These are phyloP conservation scores for Ophiocordyceps unilateralis DNA, from an alignment of 2,329 filamentous ascomycete species.

Conservation along the genomic window DNA sequence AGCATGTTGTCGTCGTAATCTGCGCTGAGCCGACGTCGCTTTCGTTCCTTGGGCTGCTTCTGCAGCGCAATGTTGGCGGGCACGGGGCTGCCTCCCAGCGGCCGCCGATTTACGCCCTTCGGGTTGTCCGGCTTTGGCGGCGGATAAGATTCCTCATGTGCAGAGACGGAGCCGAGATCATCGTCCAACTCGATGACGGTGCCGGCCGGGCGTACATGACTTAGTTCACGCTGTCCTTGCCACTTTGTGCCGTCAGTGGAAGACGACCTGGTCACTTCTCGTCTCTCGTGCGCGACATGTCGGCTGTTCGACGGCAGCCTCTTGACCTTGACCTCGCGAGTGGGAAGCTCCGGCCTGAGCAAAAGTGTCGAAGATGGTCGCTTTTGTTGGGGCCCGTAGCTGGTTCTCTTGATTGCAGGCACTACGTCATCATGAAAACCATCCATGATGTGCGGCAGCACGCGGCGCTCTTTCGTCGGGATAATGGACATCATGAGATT, in stretches of 20 bases:
- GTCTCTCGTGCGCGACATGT: background rate
- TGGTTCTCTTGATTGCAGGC: constrained; percentile 6
- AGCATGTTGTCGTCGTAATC: constrained; percentile 42
- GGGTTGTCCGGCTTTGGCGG: constrained; percentile 9
- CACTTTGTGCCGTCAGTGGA: constrained; percentile 8
- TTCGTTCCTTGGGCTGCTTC: constrained; percentile 12
- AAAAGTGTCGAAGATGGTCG: background rate
- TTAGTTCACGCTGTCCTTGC: constrained; percentile 5
- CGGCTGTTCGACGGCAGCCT: background rate
- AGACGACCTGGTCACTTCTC: constrained; percentile 7
- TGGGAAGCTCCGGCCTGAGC: background rate
- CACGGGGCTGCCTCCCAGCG: constrained; percentile 9
- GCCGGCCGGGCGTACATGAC: constrained; percentile 5
- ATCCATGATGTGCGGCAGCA: constrained; percentile 13
- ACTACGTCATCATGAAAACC: constrained; percentile 13
- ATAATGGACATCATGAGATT: constrained; percentile 20
- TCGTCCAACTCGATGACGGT: constrained; percentile 8
- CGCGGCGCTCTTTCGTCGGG: constrained; percentile 7
- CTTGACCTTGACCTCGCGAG: constrained; percentile 1
- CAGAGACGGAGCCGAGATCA: constrained; percentile 7
- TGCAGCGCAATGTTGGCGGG: constrained; percentile 5
- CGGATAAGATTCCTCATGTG: constrained; percentile 7
- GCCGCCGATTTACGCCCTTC: constrained; percentile 6
- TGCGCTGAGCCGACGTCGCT: constrained; percentile 25
- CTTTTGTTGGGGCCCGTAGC: constrained; percentile 5